Evolutionary conservation across 176 grass and related monocot species (phyloP), one percentile per base, ranked within the genome.

Genomic region (Aegilops bicornis): DNA sequence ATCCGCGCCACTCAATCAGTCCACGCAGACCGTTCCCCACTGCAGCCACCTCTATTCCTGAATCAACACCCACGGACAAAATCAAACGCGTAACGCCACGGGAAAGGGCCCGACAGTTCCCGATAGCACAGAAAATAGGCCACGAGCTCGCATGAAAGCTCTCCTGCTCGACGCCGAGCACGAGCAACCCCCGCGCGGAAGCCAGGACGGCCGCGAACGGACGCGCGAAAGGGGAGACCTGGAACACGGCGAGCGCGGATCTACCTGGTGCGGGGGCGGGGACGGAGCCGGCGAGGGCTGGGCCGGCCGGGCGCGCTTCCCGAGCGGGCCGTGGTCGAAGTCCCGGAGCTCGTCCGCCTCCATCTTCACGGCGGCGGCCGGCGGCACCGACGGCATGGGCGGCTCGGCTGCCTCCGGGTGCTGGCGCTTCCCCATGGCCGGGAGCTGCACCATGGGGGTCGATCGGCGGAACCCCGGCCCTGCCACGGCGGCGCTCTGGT

Each of bases 401-500:
- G 77, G 6, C 39, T 88, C 50, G 45, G 77, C 71, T 42, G 86
- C 23, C 80, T 86, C 58, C 24, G 74, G 65, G 79, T 82, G 87
- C 64, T 70, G 80, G 45, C 83, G 89, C 86, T 91, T 91, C 63
- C 84, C 86, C 50, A 81, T 48, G 83, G 86, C 86, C 83, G 83
- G 84, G 36, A 94, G 86, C 68, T 88, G 89, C 70, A 86, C 92
- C 92, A 94, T 94, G 62, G 67, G 67, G 31, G 60, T 50, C 47
- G 50, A 61, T 86, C 75, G 22, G 82, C 78, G 79, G 54, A 90
- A 78, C 30, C 72, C 84, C 72, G 86, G 35, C 62, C 70, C 86
- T 35, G 85, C 23, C 62, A 2, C 9, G 39, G 11, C 35, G 7
- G 7, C 19, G 39, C 50, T 20, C 82, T 3, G 37, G 50, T 0